Evolutionary conservation across 2,329 filamentous ascomycete species (phyloP), one percentile per base, ranked within the genome.

Genomic region (Aplosporella prunicola): DNA sequence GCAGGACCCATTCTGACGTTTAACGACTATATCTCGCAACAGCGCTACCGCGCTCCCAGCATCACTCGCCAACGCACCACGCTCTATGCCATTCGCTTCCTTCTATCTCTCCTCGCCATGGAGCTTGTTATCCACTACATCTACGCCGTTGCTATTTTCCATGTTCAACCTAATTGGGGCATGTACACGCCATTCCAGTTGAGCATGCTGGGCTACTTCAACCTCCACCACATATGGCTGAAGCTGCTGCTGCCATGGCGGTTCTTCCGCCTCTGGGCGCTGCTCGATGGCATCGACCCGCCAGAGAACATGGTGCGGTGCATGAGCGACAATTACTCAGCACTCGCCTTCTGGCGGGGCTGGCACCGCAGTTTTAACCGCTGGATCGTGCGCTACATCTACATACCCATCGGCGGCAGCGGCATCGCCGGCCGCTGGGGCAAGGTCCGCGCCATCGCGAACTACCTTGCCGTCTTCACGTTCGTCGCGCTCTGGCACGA

Each of bases 401-500:
- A 93, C 60, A 72, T 96, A 4, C 91, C 91, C 0, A 71, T 98
- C 0, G 91, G 91, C 24, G 89, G 91, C 5, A 69, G 67, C 26
- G 63, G 62, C 3, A 35, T 43, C 3, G 42, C 51, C 0, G 58
- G 59, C 0, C 14, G 50, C 11, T 51, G 46, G 45, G 58, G 58
- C 14, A 76, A 71, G 29, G 13, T 13, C 8, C 15, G 15, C 9
- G 78, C 78, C 0, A 68, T 89, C 2, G 51, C 76, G 35, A 95
- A 89, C 40, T 91, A 86, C 56, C 67, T 93, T 2, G 64, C 80
- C 4, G 84, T 94, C 20, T 98, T 98, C 57, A 95, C 87, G 0
- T 98, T 98, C 52, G 91, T 98, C 16, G 93, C 91, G 0, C 68
- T 98, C 18, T 98, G 91, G 91, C 91, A 98, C 62, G 91, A 98